Base-by-base conservation (phyloP, 345 rosid species). In the Dimocarpus longan region DNA sequence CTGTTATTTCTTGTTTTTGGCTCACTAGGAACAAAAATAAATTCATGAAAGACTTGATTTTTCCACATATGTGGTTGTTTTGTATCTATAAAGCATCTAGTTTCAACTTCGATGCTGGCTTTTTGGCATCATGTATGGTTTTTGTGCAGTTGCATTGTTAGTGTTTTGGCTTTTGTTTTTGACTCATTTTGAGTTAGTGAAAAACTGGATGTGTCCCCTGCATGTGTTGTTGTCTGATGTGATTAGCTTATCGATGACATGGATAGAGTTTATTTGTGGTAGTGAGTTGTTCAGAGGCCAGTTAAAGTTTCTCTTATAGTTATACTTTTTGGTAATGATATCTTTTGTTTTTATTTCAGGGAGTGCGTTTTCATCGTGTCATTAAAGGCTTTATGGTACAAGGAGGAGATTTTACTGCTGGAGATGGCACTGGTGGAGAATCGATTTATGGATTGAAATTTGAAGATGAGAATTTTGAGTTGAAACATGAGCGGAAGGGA, bases 401-500 rank as follows among this genome's bases (percentile, higher is more conserved):
- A 88, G 98, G 98, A 54, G 99, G 98, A 80, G 99, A 96, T 60
- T 91, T 94, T 59, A 91, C 98, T 68, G 94, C 98, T 0, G 92
- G 94, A 18, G 86, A 96, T 87, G 98, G 99, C 15, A 91, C 93
- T 22, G 98, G 99, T 16, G 99, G 98, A 78, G 99, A 96, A 83
- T 93, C 98, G 1, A 90, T 96, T 56, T 93, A 94, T 44, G 98
- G 99, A 3, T 84, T 83, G 85, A 94, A 96, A 57, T 96, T 94
- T 79, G 95, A 94, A 52, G 98, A 96, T 80, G 99, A 96, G 83
- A 94, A 92, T 66, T 94, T 94, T 69, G 93, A 90, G 3, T 10
- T 91, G 77, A 96, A 96, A 76, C 99, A 96, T 80, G 99, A 96
- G 87, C 88, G 98, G 82, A 94, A 94, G 81, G 98, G 99, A 64